Base-by-base conservation (phyloP, 768 basidiomycete species). In the Neoboletus subvelutipes region DNA sequence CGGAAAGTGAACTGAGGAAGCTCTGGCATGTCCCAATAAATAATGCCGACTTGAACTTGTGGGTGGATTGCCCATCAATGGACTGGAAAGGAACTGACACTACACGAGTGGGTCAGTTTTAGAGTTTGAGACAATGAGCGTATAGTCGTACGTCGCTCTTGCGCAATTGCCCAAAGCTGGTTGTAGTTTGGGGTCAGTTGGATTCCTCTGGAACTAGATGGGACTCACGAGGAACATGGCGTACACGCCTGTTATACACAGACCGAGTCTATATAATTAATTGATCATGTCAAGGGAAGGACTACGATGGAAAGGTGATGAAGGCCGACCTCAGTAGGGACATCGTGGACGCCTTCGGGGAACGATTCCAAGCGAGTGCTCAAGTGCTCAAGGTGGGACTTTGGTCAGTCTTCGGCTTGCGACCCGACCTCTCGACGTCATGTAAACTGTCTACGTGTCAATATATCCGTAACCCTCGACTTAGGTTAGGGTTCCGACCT, bases 131-230 rank as follows among this genome's bases (percentile, higher is more conserved):
- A 49, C 5, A 43, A 34, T 36, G 20, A 28, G 33, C 1, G 10
- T 26, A 31, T 8, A 50, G 73, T 13, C 84, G 65, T 73, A 97
- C 95, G 71, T 73, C 95, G 81, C 77, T 98, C 97, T 77, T 99
- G 97, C 10, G 93, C 91, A 43, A 95, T 83, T 12, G 91, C 94
- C 93, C 93, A 92, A 49, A 93, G 71, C 92, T 93, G 61, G 9
- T 53, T 26, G 56, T 20, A 24, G 42, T 40, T 47, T 47, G 47
- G 28, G 36, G 50, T 60, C 37, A 64, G n/a, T 29, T 26, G 52
- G n/a, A 43, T 36, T 28, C 9, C n/a, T 17, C n/a, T n/a, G 18
- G 24, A n/a, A n/a, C 6, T 22, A 42, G 34, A 45, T n/a, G 6
- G 18, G 45, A 70, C 87, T 73, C 65, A 90, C 90, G 63, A 98